Percentiles rank a stretch among this genome's conserved stretches.
Evolutionary conservation across 2,329 filamentous ascomycete species (phyloP).

Genomic region (Xylariaceae sp.): DNA sequence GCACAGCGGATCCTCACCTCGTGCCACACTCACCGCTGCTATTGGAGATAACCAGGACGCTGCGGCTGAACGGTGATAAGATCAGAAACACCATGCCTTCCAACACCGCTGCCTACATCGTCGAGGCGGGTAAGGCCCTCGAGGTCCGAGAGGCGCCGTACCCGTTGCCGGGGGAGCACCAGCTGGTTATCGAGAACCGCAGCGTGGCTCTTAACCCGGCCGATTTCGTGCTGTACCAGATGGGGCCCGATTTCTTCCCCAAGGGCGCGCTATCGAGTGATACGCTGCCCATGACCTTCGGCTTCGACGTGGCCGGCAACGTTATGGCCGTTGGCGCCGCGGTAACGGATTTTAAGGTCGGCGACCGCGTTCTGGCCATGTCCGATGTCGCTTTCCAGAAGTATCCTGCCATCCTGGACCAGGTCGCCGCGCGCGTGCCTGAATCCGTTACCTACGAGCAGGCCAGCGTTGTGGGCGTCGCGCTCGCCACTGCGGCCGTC

Average conservation of each 20-base stretch:
- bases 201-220: constrained; percentile 3
- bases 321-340: constrained; percentile 22
- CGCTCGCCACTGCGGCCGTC: constrained; percentile 21
- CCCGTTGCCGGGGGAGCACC: constrained; percentile 2
- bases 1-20: too few species aligned
- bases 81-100: constrained; percentile 1
- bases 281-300: constrained; percentile 26
- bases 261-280: too few species aligned
- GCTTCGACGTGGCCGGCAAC: constrained; percentile 24
- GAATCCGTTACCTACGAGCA: constrained; percentile 20
- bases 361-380: constrained; percentile 24
- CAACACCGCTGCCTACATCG: constrained; percentile 18
- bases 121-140: constrained; percentile 2
- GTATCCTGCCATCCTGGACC: constrained; percentile 19
- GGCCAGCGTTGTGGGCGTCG: constrained; percentile 23
- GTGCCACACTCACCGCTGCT: too few species aligned
- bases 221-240: constrained; percentile 2
- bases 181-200: constrained; percentile 6
- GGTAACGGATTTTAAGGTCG: constrained; percentile 19
- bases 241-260: constrained; percentile 5
- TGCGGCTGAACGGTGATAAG: too few species aligned
- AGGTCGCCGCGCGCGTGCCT: constrained; percentile 21
- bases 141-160: constrained; percentile 5
- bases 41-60: too few species aligned
- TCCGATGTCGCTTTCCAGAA: constrained; percentile 24